These are phyloP conservation scores for Spiromastix sp. DNA, from an alignment of 2,329 filamentous ascomycete genomes.

Conservation along the genomic window DNA sequence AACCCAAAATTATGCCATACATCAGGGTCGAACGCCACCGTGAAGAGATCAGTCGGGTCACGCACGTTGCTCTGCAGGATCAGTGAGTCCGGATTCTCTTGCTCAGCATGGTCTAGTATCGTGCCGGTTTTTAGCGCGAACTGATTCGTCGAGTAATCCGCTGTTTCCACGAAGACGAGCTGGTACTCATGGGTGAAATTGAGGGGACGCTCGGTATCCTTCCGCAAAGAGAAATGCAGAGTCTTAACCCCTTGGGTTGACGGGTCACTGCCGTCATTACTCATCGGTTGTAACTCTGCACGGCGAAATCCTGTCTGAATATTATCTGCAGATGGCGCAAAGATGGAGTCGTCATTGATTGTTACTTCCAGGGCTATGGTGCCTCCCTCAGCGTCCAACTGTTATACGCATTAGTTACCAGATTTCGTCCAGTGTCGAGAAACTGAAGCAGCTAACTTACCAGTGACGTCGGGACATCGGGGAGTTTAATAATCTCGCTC, in stretches of 20 bases:
- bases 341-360: slow-evolving; percentile 50
- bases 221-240: slow-evolving; percentile 50
- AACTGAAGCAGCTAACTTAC: slow-evolving; percentile 20
- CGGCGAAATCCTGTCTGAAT: slow-evolving; percentile 51
- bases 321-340: slow-evolving; percentile 30
- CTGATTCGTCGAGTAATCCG: slow-evolving; percentile 41
- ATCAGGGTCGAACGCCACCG: slow-evolving; percentile 22
- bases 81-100: background rate
- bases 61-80: slow-evolving; percentile 12
- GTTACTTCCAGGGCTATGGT: slow-evolving; percentile 44
- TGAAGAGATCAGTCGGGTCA: slow-evolving; percentile 38
- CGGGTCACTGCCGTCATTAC: slow-evolving; percentile 23
- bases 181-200: slow-evolving; percentile 54
- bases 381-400: slow-evolving; percentile 35
- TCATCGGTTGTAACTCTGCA: slow-evolving; percentile 42
- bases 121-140: slow-evolving; percentile 47
- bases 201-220: slow-evolving; percentile 41
- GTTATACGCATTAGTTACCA: slow-evolving; percentile 7
- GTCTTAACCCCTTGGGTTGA: slow-evolving; percentile 48
- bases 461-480: slow-evolving; percentile 29
- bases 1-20: slow-evolving; percentile 53
- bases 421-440: background rate
- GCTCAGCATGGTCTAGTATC: slow-evolving; percentile 29
- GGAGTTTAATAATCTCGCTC: slow-evolving; percentile 42
- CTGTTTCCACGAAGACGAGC: slow-evolving; percentile 41